These are phyloP conservation scores for Cyberlindnera mrakii DNA, from an alignment of 805 yeast species.

Conservation along the genomic window DNA sequence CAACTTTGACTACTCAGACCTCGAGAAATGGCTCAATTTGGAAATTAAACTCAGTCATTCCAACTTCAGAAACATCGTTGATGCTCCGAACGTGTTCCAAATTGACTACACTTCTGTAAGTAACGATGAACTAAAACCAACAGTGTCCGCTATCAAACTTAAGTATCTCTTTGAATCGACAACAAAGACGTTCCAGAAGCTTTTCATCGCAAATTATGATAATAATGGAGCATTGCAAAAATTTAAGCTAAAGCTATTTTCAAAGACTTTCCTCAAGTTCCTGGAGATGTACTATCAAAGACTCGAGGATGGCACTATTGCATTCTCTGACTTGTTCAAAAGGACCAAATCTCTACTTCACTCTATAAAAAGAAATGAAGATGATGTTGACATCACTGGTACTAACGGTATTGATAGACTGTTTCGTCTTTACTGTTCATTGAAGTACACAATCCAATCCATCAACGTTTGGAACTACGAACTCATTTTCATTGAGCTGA, in stretches of 20 bases:
- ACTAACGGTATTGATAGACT: slow-evolving; percentile 23
- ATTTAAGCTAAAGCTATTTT: slow-evolving; percentile 41
- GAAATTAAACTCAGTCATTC: slow-evolving; percentile 39
- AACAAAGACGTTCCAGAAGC: slow-evolving; percentile 31
- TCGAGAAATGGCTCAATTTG: slow-evolving; percentile 41
- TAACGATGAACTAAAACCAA: slow-evolving; percentile 27
- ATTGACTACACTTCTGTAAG: slow-evolving; percentile 38
- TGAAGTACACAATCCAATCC: slow-evolving; percentile 16
- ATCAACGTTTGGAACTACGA: slow-evolving; percentile 23
- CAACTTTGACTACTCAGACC: slow-evolving; percentile 20
- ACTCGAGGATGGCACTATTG: slow-evolving; percentile 25
- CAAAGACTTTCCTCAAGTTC: slow-evolving; percentile 36
- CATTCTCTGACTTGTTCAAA: slow-evolving; percentile 20
- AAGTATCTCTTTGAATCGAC: slow-evolving; percentile 39
- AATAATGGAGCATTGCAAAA: slow-evolving; percentile 34
- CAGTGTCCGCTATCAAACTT: slow-evolving; percentile 38
- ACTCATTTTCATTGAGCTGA: slow-evolving; percentile 21
- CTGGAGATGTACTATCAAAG: slow-evolving; percentile 33
- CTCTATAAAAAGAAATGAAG: slow-evolving; percentile 1
- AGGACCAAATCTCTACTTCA: slow-evolving; percentile 10
- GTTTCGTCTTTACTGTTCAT: slow-evolving; percentile 22
- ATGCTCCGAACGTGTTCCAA: slow-evolving; percentile 34
- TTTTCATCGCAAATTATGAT: slow-evolving; percentile 22
- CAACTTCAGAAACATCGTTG: slow-evolving; percentile 39
- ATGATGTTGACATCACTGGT: slow-evolving; percentile 20